Conservation (phyloP, 208 protist species). For the Crithidia sp. region DNA sequence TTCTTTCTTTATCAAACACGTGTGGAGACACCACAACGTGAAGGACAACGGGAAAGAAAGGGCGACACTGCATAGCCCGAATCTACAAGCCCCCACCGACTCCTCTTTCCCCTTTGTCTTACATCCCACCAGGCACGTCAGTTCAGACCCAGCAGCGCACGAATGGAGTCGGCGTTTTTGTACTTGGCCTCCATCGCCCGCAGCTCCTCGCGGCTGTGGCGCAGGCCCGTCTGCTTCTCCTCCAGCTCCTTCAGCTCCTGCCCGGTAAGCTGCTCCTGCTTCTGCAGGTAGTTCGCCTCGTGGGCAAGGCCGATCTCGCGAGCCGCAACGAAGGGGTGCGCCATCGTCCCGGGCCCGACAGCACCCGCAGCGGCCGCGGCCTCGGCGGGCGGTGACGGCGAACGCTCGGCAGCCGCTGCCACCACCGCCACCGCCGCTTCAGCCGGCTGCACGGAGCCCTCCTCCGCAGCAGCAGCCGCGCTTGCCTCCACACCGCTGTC, state of each 20-base stretch:
- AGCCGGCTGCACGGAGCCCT: no score
- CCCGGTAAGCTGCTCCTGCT: conserved; percentile 55
- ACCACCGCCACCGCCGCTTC: no score
- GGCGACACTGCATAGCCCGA: no score
- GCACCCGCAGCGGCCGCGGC: neutral
- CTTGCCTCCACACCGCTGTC: neutral
- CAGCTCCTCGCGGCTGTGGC: conserved; percentile 44
- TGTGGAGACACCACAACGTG: no score
- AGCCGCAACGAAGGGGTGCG: conserved; percentile 70
- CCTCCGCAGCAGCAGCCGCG: no score
- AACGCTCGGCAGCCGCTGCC: no score
- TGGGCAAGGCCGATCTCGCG: conserved; percentile 62
- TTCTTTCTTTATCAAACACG: no score
- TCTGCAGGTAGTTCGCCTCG: conserved; percentile 63
- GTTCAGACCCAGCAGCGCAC: conserved; percentile 33
- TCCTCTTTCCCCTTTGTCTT: neutral
- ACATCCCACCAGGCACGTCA: neutral
- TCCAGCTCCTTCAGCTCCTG: conserved; percentile 66
- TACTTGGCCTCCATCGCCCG: conserved; percentile 57
- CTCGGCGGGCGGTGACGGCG: neutral
- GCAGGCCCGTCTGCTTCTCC: conserved; percentile 41
- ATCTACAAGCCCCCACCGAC: no score
- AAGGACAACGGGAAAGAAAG: no score
- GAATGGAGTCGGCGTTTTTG: conserved; percentile 69
- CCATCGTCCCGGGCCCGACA: conserved; percentile 36